phyloP scores from a whole-genome alignment of 257 asterid species.

The Solanum raphanifolium region DNA sequence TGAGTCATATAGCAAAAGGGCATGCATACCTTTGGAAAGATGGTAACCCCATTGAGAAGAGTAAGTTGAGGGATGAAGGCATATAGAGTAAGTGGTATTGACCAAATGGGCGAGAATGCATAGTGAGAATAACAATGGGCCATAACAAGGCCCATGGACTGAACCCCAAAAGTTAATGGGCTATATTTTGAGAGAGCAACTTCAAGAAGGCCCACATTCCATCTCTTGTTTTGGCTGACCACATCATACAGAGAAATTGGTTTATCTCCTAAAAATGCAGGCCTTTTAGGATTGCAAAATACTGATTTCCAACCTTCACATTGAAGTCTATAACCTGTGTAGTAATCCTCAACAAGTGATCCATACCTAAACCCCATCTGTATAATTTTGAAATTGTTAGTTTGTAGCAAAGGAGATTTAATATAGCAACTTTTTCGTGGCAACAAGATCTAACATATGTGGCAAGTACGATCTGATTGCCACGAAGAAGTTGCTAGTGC shows the following conservation, averaged over 20 bases:
- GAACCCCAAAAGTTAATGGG: constrained; percentile 44
- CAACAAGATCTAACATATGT: not conserved
- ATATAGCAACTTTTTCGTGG: not conserved
- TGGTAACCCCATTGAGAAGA: constrained; percentile 32
- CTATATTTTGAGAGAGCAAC: constrained; percentile 46
- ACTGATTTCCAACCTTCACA: constrained; percentile 80
- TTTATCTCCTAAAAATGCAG: constrained; percentile 59
- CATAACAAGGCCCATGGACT: constrained; percentile 37
- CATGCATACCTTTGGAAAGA: constrained; percentile 63
- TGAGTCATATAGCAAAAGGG: not conserved
- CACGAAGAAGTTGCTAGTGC: not conserved
- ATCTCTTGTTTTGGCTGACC: constrained; percentile 53
- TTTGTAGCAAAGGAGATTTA: not conserved
- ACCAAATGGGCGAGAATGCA: constrained; percentile 65
- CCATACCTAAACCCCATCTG: constrained; percentile 75
- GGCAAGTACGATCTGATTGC: not conserved
- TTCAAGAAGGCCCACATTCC: constrained; percentile 71
- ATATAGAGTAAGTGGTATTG: constrained; percentile 44
- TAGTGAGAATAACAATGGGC: constrained; percentile 41
- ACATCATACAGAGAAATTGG: constrained; percentile 53
- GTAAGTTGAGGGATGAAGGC: constrained; percentile 50
- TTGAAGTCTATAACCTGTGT: constrained; percentile 49
- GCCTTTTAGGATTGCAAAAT: constrained; percentile 47
- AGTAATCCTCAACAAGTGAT: constrained; percentile 64
- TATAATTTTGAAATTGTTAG: not conserved